A percentile compares a stretch with the other conserved stretches of the same genome.
phyloP scores from a whole-genome alignment of 768 basidiomycete genomes.

The Tylopilus balloui region DNA sequence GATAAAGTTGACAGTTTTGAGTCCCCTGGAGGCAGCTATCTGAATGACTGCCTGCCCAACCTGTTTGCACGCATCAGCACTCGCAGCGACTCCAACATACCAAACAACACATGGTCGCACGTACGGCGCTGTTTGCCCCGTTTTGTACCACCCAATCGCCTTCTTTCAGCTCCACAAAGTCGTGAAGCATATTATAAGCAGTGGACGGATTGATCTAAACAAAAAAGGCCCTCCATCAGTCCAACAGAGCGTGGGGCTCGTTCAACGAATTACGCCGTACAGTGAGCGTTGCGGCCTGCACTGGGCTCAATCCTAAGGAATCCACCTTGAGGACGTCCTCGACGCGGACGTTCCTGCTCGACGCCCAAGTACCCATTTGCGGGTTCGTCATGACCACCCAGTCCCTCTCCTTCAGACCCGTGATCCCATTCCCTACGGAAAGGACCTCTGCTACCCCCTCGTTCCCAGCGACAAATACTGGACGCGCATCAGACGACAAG shows the following conservation, averaged over 20 bases:
- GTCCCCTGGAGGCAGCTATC: slow-evolving; percentile 64
- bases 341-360: slow-evolving; percentile 47
- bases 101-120: no score
- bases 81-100: neutral
- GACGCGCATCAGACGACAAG: slow-evolving; percentile 31
- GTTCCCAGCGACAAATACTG: slow-evolving; percentile 65
- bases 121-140: slow-evolving; percentile 77
- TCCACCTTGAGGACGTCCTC: slow-evolving; percentile 62
- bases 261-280: slow-evolving; percentile 36
- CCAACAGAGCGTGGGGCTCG: neutral
- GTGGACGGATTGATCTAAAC: slow-evolving; percentile 78
- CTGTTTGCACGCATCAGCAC: slow-evolving; percentile 31
- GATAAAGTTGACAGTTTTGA: slow-evolving; percentile 80
- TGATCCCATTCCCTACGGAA: slow-evolving; percentile 54
- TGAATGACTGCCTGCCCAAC: slow-evolving; percentile 86
- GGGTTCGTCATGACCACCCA: slow-evolving; percentile 70
- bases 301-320: slow-evolving; percentile 46
- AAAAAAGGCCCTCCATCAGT: neutral
- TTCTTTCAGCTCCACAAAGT: slow-evolving; percentile 56
- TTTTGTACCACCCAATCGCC: slow-evolving; percentile 87
- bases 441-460: slow-evolving; percentile 70
- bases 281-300: slow-evolving; percentile 70
- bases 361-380: slow-evolving; percentile 76
- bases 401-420: slow-evolving; percentile 49
- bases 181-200: slow-evolving; percentile 76